Percentiles rank a stretch among this genome's conserved stretches.
Conservation (phyloP, 495 filamentous ascomycete species). For the Podospora pseudopauciseta region DNA sequence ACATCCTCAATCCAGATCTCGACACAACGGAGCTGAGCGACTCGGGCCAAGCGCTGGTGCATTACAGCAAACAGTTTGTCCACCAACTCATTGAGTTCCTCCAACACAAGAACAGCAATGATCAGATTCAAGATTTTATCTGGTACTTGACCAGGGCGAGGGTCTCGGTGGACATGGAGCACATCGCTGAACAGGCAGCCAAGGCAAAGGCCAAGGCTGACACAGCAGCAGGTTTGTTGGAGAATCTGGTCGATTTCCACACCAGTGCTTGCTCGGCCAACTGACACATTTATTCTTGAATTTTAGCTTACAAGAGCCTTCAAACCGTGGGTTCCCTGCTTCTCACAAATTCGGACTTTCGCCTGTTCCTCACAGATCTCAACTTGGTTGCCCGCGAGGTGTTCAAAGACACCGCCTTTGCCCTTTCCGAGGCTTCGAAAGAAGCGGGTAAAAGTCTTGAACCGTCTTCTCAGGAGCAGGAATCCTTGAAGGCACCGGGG, state of each 20-base stretch:
- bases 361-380: slow-evolving; percentile 80
- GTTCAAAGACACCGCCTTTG: slow-evolving; percentile 80
- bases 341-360: slow-evolving; percentile 85
- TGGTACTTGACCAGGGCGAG: slow-evolving; percentile 77
- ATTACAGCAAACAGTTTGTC: slow-evolving; percentile 68
- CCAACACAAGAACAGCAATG: slow-evolving; percentile 73
- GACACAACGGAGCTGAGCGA: slow-evolving; percentile 71
- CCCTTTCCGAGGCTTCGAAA: slow-evolving; percentile 66
- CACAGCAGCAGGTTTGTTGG: slow-evolving; percentile 62
- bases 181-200: slow-evolving; percentile 59
- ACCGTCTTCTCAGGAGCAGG: slow-evolving; percentile 59
- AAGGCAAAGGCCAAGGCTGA: slow-evolving; percentile 70
- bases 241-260: neutral
- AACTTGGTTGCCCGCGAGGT: slow-evolving; percentile 76
- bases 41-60: slow-evolving; percentile 67
- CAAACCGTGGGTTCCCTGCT: slow-evolving; percentile 79
- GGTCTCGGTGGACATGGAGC: slow-evolving; percentile 63
- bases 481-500: slow-evolving; percentile 54
- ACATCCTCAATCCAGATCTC: slow-evolving; percentile 73
- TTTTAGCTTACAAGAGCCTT: slow-evolving; percentile 72
- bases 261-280: neutral
- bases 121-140: slow-evolving; percentile 86
- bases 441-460: slow-evolving; percentile 67
- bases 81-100: slow-evolving; percentile 72
- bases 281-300: neutral